Evolutionary conservation across 306 rosid species (phyloP).

Genomic region (Medicago arabica): DNA sequence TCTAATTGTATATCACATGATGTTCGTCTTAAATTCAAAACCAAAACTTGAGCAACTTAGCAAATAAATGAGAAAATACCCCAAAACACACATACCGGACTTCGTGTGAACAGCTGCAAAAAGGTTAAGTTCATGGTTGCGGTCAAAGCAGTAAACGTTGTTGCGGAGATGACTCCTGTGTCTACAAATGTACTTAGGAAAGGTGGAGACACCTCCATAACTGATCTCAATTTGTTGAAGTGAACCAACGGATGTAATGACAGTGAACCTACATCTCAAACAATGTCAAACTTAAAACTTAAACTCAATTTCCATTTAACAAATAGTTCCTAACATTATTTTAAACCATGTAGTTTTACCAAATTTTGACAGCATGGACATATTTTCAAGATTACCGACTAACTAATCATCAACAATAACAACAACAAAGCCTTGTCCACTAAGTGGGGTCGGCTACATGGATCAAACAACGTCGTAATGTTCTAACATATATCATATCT

Average conservation of each 20-base stretch:
- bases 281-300: slow-evolving; percentile 45
- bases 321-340: slow-evolving; percentile 32
- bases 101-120: slow-evolving; percentile 61
- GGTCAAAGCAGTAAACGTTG: slow-evolving; percentile 64
- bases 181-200: slow-evolving; percentile 55
- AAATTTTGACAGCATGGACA: slow-evolving; percentile 34
- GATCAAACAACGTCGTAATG: too few relatives aligned
- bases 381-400: slow-evolving; percentile 35
- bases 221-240: slow-evolving; percentile 77
- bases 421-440: too few relatives aligned
- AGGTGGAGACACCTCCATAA: slow-evolving; percentile 59
- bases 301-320: slow-evolving; percentile 20
- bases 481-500: too few relatives aligned
- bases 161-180: slow-evolving; percentile 49
- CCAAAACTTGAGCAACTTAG: slow-evolving; percentile 18
- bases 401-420: not conserved
- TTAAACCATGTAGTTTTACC: slow-evolving; percentile 12
- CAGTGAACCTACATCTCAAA: slow-evolving; percentile 78
- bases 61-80: slow-evolving; percentile 35
- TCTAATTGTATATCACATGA: slow-evolving; percentile 6
- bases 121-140: slow-evolving; percentile 66
- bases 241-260: slow-evolving; percentile 79
- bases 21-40: slow-evolving; percentile 28
- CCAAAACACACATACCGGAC: slow-evolving; percentile 55
- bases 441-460: too few relatives aligned